Base-by-base conservation (phyloP, 78 protist species). In the Acrasis kona region DNA sequence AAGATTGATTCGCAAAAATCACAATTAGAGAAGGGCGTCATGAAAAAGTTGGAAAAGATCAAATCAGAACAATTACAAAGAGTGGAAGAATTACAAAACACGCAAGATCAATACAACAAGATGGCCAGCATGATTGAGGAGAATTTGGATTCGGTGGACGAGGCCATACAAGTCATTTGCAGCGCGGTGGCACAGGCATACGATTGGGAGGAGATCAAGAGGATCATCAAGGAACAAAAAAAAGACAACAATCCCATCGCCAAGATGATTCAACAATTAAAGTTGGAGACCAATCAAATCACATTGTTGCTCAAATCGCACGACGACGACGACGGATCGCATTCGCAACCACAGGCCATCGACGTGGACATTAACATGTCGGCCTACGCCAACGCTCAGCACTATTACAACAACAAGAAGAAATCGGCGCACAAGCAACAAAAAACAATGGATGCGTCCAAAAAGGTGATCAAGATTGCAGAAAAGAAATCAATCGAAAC, bases 371-470 rank as follows among this genome's bases (percentile, higher is more conserved):
- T 96, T 19, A 38, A 65, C 9, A 42, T 64, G 29, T 27, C 88
- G n/a, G 99, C 96, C 5, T 64, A 41, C 76, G 91, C 89, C 73
- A 96, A 96, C 70, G 95, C 96, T 29, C 71, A 82, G 57, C 3
- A 35, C 19, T 92, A 75, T 61, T 89, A 84, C 75, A 77, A 73
- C 6, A n/a, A 31, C 10, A 76, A 68, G 67, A 93, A 93, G 78
- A 79, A 80, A 70, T 50, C 85, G 27, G 79, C 42, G 40, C 78
- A 39, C 27, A 93, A 93, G 83, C 78, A 80, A 5, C 67, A 65
- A 34, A 92, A 89, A 76, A 91, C 97, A 1, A 39, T 42, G 6
- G 89, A 66, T n/a, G 88, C 82, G 30, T 76, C 84, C 1, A 86
- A 76, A 36, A 76, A 65, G 71, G 92, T 86, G 10, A 29, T 91